Evolutionary conservation across 805 yeast genomes (phyloP).

Genomic region (Suhomyces canberraensis): DNA sequence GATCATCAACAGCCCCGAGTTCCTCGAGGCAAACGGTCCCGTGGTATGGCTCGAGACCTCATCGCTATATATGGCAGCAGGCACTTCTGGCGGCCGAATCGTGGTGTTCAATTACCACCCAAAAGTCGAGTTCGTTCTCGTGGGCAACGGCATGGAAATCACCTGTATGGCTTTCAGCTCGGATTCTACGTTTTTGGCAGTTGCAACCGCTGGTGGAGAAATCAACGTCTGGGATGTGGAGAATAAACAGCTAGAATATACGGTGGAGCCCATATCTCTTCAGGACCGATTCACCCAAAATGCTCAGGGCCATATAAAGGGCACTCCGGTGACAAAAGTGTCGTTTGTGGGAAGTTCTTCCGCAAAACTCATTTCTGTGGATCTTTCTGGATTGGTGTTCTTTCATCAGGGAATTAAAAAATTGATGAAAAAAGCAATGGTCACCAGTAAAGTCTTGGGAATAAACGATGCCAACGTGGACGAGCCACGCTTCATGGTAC

Average conservation of each 20-base stretch:
- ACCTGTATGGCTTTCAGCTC: slow-evolving; percentile 56
- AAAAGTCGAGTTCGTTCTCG: slow-evolving; percentile 44
- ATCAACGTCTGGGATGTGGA: slow-evolving; percentile 65
- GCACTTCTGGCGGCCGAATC: slow-evolving; percentile 66
- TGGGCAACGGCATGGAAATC: slow-evolving; percentile 41
- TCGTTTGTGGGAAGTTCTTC: slow-evolving; percentile 27
- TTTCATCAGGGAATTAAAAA: slow-evolving; percentile 63
- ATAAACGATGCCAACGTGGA: slow-evolving; percentile 23
- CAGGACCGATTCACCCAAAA: slow-evolving; percentile 22
- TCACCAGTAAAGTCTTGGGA: slow-evolving; percentile 54
- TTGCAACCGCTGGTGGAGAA: slow-evolving; percentile 65
- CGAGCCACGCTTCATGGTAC: slow-evolving; percentile 15
- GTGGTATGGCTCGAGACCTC: slow-evolving; percentile 23
- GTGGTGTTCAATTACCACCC: slow-evolving; percentile 71
- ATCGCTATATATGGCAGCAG: slow-evolving; percentile 50
- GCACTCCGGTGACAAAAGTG: slow-evolving; percentile 22
- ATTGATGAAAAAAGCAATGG: slow-evolving; percentile 48
- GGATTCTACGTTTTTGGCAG: slow-evolving; percentile 68
- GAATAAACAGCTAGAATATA: slow-evolving; percentile 29
- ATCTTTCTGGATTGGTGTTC: slow-evolving; percentile 44
- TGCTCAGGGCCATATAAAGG: slow-evolving; percentile 27
- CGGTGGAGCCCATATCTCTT: slow-evolving; percentile 23
- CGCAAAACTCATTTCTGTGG: slow-evolving; percentile 30
- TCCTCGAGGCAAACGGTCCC: slow-evolving; percentile 21
- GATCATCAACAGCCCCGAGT: slow-evolving; percentile 20